Base-by-base conservation (phyloP, 1,284 basidiomycete genomes). In the Ustilago bromivora region DNA sequence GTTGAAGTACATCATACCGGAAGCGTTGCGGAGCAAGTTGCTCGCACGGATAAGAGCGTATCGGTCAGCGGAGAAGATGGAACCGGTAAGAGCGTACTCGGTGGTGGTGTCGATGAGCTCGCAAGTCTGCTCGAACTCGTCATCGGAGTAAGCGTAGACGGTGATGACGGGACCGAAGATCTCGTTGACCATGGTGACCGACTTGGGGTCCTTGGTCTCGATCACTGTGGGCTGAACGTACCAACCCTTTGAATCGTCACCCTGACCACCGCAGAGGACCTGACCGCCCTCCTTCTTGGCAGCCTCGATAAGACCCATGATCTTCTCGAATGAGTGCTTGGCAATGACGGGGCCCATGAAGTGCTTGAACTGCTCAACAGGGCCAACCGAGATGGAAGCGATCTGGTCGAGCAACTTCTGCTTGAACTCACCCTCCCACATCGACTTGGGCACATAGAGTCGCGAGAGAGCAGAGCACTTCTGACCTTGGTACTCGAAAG, bases 401-500 rank as follows among this genome's bases (percentile, higher is more conserved):
- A 92, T 90, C 86, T 96, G 92, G 41, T 88, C 85, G 71, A 94
- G 87, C 55, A 98, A 88, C 85, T 90, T 89, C 56, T 94, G 91
- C 87, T 93, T 93, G 90, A 98, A 98, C 53, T 94, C 94, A 55
- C 88, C 89, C 65, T 92, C 89, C 97, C 96, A 99, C 57, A 94
- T 86, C 4, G 93, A 94, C 52, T 90, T 88, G 49, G 97, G 91
- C 15, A 99, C 94, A 87, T 99, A 99, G 47, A 94, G 86, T 57
- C 96, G 90, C 6, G 95, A 96, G 35, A 97, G 90, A 4, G 97
- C 96, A 38, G 94, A 96, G 87, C 96, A 99, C 88, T 99, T 99
- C 87, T 99, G 97, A 55, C 94, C 96, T 88, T 96, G 95, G 88
- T 98, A 99, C 88, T 99, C 96, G 87, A 98, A 99, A 0, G 92